Base-by-base conservation (phyloP, 495 filamentous ascomycete species). In the Xylaria bambusicola region DNA sequence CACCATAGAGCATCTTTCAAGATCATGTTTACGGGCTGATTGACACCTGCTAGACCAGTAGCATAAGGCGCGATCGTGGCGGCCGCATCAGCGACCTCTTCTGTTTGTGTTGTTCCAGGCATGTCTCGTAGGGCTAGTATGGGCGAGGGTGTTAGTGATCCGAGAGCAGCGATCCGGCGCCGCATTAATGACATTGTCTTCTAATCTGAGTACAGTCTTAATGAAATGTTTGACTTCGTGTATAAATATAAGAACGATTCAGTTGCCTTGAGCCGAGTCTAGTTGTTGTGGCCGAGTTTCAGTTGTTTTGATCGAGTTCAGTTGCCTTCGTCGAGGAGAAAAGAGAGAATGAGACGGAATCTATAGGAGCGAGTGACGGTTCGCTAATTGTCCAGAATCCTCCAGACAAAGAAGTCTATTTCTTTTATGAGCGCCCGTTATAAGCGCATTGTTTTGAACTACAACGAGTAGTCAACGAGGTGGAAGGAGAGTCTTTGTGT, bases 41-140 rank as follows among this genome's bases (percentile, higher is more conserved):
- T 77, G 56, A 84, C 80, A 13, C 82, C 82, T 38, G 77, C 79
- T 24, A 84, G 68, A 13, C 70, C 74, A 0, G 75, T 78, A 49
- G 72, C 66, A 65, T 74, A 84, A 7, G 76, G 75, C 5, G 73
- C 72, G 21, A 84, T 78, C 31, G 76, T 78, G 1, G 70, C 61
- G 44, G 20, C 26, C 2, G 53, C 52, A 49, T 68, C 61, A 27
- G 57, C 60, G 49, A 48, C 53, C 5, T 10, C 29, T 21, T 49
- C n/a, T 41, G 59, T 57, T 60, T 18, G 40, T 12, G 66, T 63
- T 27, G 33, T 52, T 17, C 7, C 33, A n/a, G 41, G 41, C 62
- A 59, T 47, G 54, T 66, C 66, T 33, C 68, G 63, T 52, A 66
- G 53, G 42, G 61, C 66, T 5, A 71, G 50, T 63, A 66, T 65